Evolutionary conservation across 495 filamentous ascomycete genomes (phyloP), one percentile per base, ranked within the genome.

Genomic region (Aspergillus steynii): DNA sequence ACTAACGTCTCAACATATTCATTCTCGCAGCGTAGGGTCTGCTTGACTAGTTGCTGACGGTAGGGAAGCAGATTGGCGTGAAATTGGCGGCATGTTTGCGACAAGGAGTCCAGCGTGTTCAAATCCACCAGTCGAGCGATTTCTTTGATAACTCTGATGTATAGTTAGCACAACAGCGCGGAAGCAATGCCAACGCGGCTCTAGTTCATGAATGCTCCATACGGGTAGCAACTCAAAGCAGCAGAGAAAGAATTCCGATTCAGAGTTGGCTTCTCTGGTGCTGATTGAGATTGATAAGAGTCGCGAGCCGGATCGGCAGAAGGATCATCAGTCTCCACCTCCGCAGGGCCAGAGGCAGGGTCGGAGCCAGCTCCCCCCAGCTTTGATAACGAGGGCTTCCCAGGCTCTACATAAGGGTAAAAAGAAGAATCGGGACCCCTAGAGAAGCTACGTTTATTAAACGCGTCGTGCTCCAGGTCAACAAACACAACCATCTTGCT

Each of bases 181-280:
- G 66, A 67, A 58, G 51, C 63, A 69, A 50, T 60, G 50, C 55
- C 50, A 51, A 48, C 47, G 51, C 45, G 60, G 54, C 32, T 55
- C 59, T 61, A 62, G 59, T 61, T 52, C 67, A 66, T 49, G 52
- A 63, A 63, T 71, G 65, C 69, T 65, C 72, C 83, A 73, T 80
- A 97, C 93, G 93, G 93, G 83, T 97, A 97, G 78, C 91, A 95
- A 65, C 87, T 87, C 76, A 97, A 79, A 63, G 90, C 88, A 68
- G 85, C 82, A 32, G 91, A 89, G 78, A 94, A 88, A 57, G 80
- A 79, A 76, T 86, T 89, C 67, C 81, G 71, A 69, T 92, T 93
- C 50, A 80, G 84, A 75, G 85, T 86, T 54, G 82, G 77, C 61
- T 73, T 75, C 51, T 73, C 37, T 42, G 37, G 49, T 64, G 58